phyloP scores from a whole-genome alignment of 148 eudicot species.

The Rhododendron henanense region DNA sequence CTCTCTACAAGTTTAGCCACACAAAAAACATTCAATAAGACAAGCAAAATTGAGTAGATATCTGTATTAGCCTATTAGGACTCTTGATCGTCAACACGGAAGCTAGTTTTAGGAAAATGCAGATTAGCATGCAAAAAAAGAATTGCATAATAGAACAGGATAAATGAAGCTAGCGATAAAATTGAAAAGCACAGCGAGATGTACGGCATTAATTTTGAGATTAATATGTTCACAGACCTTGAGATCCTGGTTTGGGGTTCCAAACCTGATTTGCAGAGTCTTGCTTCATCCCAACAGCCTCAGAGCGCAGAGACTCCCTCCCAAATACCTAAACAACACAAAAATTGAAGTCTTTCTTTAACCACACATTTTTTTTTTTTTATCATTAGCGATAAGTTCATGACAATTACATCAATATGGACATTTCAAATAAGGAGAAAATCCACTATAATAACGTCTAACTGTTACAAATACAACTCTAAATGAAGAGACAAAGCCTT shows the following conservation, averaged over 20 bases:
- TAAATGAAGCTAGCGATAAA: background rate
- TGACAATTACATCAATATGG: no score
- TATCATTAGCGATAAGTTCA: no score
- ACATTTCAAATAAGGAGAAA: background rate
- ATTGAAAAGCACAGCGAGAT: background rate
- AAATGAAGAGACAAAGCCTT: background rate
- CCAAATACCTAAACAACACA: background rate
- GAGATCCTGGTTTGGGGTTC: background rate
- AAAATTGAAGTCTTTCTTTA: background rate
- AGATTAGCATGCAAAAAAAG: background rate
- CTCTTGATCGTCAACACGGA: background rate
- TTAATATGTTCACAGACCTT: background rate
- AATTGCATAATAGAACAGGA: background rate
- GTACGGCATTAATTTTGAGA: background rate
- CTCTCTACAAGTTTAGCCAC: background rate
- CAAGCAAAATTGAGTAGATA: background rate
- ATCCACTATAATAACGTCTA: no score
- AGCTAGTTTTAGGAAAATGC: background rate
- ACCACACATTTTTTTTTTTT: no score
- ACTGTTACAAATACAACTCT: background rate
- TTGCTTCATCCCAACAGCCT: conserved; percentile 3
- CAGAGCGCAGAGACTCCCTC: background rate
- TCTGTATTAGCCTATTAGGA: background rate
- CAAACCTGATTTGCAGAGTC: conserved; percentile 8
- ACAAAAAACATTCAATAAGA: background rate